Evolutionary conservation across 2,329 filamentous ascomycete genomes (phyloP).

Genomic region (Claviceps paspali): DNA sequence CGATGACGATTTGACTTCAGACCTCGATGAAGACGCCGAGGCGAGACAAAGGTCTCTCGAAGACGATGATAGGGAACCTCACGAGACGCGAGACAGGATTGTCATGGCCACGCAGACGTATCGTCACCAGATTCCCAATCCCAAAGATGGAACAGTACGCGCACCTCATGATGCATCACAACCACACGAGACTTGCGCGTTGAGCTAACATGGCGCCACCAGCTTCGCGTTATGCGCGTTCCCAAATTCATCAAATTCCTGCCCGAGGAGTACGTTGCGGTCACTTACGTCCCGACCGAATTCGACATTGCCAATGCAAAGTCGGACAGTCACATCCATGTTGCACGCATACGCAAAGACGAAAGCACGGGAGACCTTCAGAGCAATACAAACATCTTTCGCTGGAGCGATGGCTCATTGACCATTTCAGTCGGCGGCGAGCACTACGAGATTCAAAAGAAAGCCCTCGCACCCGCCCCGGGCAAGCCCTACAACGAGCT

Average conservation of each 20-base stretch:
- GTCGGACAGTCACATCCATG: conserved; percentile 43
- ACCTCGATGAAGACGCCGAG: conserved; percentile 30
- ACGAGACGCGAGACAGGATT: conserved; percentile 35
- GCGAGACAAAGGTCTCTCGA: conserved; percentile 20
- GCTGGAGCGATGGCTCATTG: conserved; percentile 67
- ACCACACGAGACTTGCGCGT: not conserved
- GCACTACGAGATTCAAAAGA: conserved; percentile 61
- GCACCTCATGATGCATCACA: conserved; percentile 2
- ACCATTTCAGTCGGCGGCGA: conserved; percentile 61
- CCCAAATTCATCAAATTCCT: conserved; percentile 59
- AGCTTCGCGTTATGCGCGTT: conserved; percentile 57
- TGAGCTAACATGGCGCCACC: not conserved
- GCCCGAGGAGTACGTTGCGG: conserved; percentile 49
- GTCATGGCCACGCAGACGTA: conserved; percentile 50
- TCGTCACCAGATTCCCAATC: conserved; percentile 55
- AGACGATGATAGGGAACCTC: conserved; percentile 29
- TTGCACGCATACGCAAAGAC: conserved; percentile 55
- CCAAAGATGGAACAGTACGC: conserved; percentile 55
- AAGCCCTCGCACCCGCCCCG: conserved; percentile 47
- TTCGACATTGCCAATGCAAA: conserved; percentile 38
- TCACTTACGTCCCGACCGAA: conserved; percentile 46
- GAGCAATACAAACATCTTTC: conserved; percentile 60
- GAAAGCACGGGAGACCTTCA: conserved; percentile 49
- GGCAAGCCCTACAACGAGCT: conserved; percentile 48
- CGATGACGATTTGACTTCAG: conserved; percentile 44